Percentiles rank a stretch among this genome's conserved stretches.
Evolutionary conservation across 2,329 filamentous ascomycete species (phyloP).

Genomic region (Venturia aucupariae): DNA sequence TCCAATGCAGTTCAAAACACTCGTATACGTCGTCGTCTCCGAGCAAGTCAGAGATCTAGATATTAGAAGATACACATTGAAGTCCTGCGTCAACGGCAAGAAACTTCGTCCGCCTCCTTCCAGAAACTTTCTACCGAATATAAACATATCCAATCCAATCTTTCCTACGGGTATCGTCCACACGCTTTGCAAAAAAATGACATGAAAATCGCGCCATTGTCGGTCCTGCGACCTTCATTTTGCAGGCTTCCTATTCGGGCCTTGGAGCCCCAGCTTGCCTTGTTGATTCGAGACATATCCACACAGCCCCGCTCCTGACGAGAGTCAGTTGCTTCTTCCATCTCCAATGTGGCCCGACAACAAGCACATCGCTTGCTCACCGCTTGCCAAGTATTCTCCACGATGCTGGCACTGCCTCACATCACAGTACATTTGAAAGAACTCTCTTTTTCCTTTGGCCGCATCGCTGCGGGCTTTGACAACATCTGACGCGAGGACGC

Average conservation of each 20-base stretch:
- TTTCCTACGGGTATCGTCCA: constrained; percentile 5
- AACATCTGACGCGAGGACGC: not conserved
- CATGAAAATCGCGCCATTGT: not conserved
- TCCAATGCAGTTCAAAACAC: not conserved
- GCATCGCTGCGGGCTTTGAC: not conserved
- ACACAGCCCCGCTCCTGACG: not conserved
- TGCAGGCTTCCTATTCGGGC: not conserved
- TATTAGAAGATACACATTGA: not conserved
- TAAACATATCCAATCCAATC: not conserved
- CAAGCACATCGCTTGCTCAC: not conserved
- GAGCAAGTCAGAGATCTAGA: not conserved
- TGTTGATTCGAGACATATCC: not conserved
- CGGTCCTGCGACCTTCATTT: not conserved
- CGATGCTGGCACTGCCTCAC: not conserved
- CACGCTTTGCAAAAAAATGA: not conserved
- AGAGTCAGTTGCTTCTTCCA: not conserved
- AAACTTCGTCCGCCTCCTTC: not conserved
- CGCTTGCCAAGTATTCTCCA: not conserved
- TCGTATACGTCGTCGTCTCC: not conserved
- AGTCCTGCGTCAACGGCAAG: not conserved
- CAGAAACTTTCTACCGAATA: not conserved
- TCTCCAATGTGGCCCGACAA: not conserved
- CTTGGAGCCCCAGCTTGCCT: not conserved
- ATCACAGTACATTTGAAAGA: constrained; percentile 3
- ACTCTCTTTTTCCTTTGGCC: constrained; percentile 8